These are phyloP conservation scores for Gossypioides kirkii DNA, from an alignment of 345 rosid genomes.

Conservation along the genomic window DNA sequence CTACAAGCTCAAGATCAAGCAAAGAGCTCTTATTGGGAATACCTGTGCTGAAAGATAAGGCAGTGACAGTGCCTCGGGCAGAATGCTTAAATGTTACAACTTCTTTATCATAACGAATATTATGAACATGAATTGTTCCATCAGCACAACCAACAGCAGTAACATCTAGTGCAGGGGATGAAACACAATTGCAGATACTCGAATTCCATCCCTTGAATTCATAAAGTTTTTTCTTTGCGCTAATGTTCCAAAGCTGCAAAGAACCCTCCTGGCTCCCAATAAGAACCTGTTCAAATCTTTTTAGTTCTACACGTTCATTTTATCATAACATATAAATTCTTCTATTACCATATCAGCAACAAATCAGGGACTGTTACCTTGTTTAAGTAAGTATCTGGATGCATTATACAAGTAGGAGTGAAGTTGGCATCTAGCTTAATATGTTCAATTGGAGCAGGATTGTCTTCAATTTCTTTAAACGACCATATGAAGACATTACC, in stretches of 20 bases:
- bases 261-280: conserved; percentile 83
- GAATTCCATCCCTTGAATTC: conserved; percentile 87
- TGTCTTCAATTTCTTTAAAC: conserved; percentile 62
- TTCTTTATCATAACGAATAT: conserved; percentile 69
- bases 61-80: conserved; percentile 72
- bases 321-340: background rate
- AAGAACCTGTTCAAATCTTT: conserved; percentile 52
- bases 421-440: conserved; percentile 48
- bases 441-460: conserved; percentile 60
- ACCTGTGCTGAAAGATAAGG: conserved; percentile 87
- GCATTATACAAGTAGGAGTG: conserved; percentile 75
- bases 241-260: conserved; percentile 92
- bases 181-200: conserved; percentile 62
- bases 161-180: conserved; percentile 96
- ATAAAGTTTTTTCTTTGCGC: conserved; percentile 74
- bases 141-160: conserved; percentile 90
- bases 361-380: conserved; percentile 44
- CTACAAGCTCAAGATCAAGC: background rate
- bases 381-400: conserved; percentile 90
- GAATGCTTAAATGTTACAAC: conserved; percentile 72
- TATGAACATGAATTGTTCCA: conserved; percentile 87
- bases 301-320: background rate
- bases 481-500: conserved; percentile 78
- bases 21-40: conserved; percentile 5
- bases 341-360: background rate